Conservation (phyloP, 2,329 filamentous ascomycete genomes). For the Stachybotrys elegans region DNA sequence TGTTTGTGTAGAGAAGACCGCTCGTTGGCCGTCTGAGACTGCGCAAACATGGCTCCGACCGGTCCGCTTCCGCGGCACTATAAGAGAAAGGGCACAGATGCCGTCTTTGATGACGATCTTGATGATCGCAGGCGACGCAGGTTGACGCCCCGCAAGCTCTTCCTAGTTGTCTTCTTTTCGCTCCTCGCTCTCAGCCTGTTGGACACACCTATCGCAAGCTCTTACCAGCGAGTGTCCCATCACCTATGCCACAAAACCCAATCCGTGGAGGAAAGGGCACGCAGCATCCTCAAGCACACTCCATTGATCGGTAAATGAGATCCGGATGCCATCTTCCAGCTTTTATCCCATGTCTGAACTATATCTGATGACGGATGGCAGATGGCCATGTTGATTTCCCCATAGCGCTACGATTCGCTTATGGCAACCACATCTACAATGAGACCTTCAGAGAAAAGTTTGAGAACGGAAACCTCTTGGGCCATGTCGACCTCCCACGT, state of each 20-base stretch:
- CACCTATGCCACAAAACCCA: constrained; percentile 19
- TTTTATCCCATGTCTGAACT: constrained; percentile 1
- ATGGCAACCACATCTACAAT: constrained; percentile 73
- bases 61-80: too few species aligned
- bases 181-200: constrained; percentile 21
- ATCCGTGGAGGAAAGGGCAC: constrained; percentile 40
- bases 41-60: too few species aligned
- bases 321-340: background rate
- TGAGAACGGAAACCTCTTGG: constrained; percentile 59
- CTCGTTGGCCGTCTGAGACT: too few species aligned
- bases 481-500: constrained; percentile 76
- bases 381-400: constrained; percentile 91
- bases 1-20: too few species aligned
- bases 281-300: constrained; percentile 37
- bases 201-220: constrained; percentile 16
- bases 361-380: constrained; percentile 23
- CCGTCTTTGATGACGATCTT: too few species aligned
- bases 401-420: constrained; percentile 61
- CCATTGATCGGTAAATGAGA: constrained; percentile 43
- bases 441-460: constrained; percentile 71
- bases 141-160: constrained; percentile 17
- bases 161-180: constrained; percentile 17
- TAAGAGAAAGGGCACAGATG: too few species aligned
- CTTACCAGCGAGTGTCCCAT: constrained; percentile 17
- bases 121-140: too few species aligned